These are phyloP conservation scores for Chalciporus chontae DNA, from an alignment of 768 basidiomycete genomes.

Conservation along the genomic window DNA sequence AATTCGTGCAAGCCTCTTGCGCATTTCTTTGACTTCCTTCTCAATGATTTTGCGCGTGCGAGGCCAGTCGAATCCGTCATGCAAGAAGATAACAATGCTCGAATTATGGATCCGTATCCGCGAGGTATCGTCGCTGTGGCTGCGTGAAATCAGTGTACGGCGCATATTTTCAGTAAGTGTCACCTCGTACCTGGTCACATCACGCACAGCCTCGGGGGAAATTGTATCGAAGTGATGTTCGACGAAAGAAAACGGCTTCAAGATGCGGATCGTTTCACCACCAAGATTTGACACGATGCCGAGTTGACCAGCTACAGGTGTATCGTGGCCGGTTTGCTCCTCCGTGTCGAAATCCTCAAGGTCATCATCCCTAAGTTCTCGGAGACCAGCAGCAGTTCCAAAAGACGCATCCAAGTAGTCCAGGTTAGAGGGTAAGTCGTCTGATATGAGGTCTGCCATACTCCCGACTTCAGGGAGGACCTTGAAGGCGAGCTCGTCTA, in stretches of 20 bases:
- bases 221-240: conserved; percentile 75
- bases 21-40: conserved; percentile 83
- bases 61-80: conserved; percentile 95
- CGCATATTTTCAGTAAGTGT: background rate
- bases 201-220: conserved; percentile 50
- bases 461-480: conserved; percentile 71
- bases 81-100: conserved; percentile 67
- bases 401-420: conserved; percentile 88
- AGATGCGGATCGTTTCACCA: conserved; percentile 83
- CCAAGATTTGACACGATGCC: conserved; percentile 59
- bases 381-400: conserved; percentile 71
- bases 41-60: conserved; percentile 84
- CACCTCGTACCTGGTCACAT: conserved; percentile 42
- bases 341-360: conserved; percentile 58
- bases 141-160: conserved; percentile 19
- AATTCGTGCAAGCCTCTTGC: conserved; percentile 82
- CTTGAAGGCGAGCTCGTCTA: conserved; percentile 83
- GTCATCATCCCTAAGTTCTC: conserved; percentile 70
- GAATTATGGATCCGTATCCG: conserved; percentile 56
- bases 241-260: conserved; percentile 60
- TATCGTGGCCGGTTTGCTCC: conserved; percentile 12
- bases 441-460: conserved; percentile 83
- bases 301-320: conserved; percentile 28
- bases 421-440: conserved; percentile 85
- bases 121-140: conserved; percentile 46